phyloP scores from a whole-genome alignment of 2,329 filamentous ascomycete species.

The Diplodia corticola region DNA sequence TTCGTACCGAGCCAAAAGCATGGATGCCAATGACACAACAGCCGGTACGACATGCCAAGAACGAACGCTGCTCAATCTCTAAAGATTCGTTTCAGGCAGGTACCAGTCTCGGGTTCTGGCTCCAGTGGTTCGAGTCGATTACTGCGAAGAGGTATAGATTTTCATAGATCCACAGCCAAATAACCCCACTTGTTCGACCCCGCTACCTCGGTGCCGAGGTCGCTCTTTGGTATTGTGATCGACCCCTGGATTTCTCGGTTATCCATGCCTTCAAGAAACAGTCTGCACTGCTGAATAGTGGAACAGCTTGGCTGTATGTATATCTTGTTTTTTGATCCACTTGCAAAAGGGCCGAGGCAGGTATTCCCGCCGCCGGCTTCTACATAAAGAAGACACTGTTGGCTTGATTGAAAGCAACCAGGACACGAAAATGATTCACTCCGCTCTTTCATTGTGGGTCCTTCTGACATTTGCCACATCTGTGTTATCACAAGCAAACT shows the following conservation, averaged over 20 bases:
- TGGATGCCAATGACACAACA: background rate
- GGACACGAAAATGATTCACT: background rate
- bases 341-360: background rate
- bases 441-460: background rate
- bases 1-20: background rate
- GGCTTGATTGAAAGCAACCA: background rate
- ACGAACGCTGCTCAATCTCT: background rate
- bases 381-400: background rate
- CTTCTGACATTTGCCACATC: background rate
- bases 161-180: background rate
- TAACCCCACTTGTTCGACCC: background rate
- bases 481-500: background rate
- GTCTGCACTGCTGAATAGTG: background rate
- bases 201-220: background rate
- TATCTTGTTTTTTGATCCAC: background rate
- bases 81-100: background rate
- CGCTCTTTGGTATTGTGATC: background rate
- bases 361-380: background rate
- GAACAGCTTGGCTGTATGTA: background rate
- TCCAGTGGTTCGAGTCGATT: background rate
- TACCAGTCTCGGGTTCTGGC: background rate
- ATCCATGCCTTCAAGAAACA: background rate
- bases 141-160: background rate
- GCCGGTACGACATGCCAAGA: background rate
- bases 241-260: background rate